Conservation (phyloP, 2,329 filamentous ascomycete genomes). For the Lasiodiplodia theobromae region DNA sequence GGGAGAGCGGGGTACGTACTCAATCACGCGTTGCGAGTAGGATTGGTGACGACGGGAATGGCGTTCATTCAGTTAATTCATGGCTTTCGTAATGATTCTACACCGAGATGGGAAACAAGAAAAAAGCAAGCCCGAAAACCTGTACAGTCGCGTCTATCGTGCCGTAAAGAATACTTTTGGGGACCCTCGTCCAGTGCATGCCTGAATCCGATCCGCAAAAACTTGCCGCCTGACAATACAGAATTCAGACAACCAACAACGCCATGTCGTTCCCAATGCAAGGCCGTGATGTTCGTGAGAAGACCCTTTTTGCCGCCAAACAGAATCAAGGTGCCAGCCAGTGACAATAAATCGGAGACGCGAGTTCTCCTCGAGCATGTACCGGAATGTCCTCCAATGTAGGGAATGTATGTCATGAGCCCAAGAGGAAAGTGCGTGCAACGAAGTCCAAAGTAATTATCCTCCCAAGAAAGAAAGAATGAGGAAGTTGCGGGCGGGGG, state of each 20-base stretch:
- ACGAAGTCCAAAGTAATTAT: not conserved
- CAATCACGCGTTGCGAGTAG: not conserved
- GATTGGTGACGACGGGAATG: not conserved
- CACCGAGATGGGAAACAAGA: constrained; percentile 9
- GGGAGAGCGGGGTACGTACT: too few species aligned
- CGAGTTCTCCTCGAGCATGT: not conserved
- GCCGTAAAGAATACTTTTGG: constrained; percentile 13
- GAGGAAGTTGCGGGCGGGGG: not conserved
- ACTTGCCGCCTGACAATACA: not conserved
- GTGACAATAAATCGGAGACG: not conserved
- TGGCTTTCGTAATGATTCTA: constrained; percentile 11
- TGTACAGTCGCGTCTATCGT: constrained; percentile 9
- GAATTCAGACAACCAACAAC: not conserved
- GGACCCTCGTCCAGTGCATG: not conserved
- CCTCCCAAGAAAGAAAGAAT: constrained; percentile 3
- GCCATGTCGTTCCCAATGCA: not conserved
- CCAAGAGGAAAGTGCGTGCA: constrained; percentile 17
- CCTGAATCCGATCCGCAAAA: not conserved
- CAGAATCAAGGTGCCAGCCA: not conserved
- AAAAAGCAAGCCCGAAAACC: not conserved
- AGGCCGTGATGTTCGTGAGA: constrained; percentile 22
- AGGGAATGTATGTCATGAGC: constrained; percentile 11
- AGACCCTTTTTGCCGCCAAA: not conserved
- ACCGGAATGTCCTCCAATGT: constrained; percentile 13
- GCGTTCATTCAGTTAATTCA: constrained; percentile 1